phyloP scores from a whole-genome alignment of 1,139 yeast genomes.

The Yarrowia galli region DNA sequence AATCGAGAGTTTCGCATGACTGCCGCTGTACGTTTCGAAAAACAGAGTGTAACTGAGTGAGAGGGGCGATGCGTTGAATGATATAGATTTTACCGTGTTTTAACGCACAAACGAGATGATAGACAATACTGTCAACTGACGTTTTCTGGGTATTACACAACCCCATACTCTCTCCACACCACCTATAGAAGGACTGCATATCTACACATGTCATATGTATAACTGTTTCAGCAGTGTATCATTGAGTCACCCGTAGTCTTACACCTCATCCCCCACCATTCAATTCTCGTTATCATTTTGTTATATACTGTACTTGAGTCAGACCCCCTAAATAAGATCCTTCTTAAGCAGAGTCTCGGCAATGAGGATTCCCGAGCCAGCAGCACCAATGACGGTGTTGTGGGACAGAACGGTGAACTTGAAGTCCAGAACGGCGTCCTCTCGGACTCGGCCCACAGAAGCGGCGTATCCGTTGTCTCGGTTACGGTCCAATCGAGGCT shows the following conservation, averaged over 20 bases:
- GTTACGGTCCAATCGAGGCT: constrained; percentile 96
- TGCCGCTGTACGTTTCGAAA: no score
- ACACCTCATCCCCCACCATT: no score
- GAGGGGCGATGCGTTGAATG: no score
- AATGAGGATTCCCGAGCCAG: constrained; percentile 97
- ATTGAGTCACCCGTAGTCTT: no score
- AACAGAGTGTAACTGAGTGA: no score
- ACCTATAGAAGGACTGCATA: neutral
- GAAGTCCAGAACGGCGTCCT: constrained; percentile 89
- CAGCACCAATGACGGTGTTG: constrained; percentile 98
- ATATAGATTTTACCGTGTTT: no score
- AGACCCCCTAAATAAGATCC: constrained; percentile 62
- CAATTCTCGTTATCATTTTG: constrained; percentile 3
- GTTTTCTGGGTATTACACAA: no score
- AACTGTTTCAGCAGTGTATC: no score
- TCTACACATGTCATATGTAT: constrained; percentile 1
- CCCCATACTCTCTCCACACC: no score
- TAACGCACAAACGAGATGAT: no score
- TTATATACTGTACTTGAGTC: neutral
- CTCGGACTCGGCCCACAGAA: constrained; percentile 92
- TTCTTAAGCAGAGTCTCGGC: constrained; percentile 88
- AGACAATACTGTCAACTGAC: no score
- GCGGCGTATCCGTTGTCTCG: constrained; percentile 95
- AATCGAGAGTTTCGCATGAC: no score
- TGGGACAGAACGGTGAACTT: constrained; percentile 97